A percentile compares a stretch with the other conserved stretches of the same genome.
Conservation (phyloP, 2,329 filamentous ascomycete species). For the Lomentospora prolificans region DNA sequence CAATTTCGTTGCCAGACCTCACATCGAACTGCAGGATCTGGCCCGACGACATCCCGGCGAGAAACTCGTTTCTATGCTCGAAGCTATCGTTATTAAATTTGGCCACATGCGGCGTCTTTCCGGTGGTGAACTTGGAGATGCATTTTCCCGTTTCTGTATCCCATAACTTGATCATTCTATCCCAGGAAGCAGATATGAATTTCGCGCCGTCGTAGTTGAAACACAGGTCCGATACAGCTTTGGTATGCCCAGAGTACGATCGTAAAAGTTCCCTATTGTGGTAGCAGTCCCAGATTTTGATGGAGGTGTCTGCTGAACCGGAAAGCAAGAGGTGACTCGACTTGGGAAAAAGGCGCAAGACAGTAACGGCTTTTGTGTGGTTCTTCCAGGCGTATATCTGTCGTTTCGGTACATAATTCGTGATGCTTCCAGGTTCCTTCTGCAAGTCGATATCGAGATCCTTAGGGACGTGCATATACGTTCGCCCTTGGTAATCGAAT, state of each 20-base stretch:
- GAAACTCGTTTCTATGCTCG: conserved; percentile 74
- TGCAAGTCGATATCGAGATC: conserved; percentile 78
- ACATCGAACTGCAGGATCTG: conserved; percentile 98
- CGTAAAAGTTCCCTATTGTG: conserved; percentile 81
- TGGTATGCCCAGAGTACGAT: conserved; percentile 84
- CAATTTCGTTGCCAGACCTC: conserved; percentile 62
- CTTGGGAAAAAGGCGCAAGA: conserved; percentile 77
- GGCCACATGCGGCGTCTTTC: conserved; percentile 90
- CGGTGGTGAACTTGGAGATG: conserved; percentile 78
- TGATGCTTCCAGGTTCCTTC: conserved; percentile 68
- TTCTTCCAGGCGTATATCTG: conserved; percentile 82
- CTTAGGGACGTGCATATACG: conserved; percentile 95
- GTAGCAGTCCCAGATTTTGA: conserved; percentile 93
- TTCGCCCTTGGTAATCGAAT: conserved; percentile 88
- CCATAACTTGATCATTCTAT: conserved; percentile 96
- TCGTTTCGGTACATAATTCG: conserved; percentile 94
- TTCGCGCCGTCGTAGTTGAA: conserved; percentile 76
- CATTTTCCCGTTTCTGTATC: conserved; percentile 92
- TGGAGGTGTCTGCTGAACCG: conserved; percentile 78
- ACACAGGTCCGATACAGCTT: conserved; percentile 79
- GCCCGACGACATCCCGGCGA: conserved; percentile 97
- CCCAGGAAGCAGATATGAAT: conserved; percentile 87
- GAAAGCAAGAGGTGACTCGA: conserved; percentile 85
- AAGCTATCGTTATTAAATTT: conserved; percentile 85
- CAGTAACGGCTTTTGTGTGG: conserved; percentile 76